Conservation (phyloP, 129 eudicot species). For the Apium graveolens region DNA sequence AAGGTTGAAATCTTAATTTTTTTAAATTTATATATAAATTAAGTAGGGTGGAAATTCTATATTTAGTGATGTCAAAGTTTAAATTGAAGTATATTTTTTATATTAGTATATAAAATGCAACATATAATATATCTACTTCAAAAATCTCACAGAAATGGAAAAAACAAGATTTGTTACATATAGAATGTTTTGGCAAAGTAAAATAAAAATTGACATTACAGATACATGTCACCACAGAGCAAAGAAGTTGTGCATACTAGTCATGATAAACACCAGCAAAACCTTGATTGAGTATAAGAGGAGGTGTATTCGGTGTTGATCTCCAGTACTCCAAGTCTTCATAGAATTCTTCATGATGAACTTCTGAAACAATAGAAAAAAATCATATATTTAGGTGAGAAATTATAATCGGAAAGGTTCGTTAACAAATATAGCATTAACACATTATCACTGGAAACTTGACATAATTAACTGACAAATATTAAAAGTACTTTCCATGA, state of each 20-base stretch:
- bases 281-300: slow-evolving; percentile 83
- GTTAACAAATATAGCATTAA: background rate
- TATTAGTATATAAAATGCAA: background rate
- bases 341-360: slow-evolving; percentile 59
- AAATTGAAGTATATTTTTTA: background rate
- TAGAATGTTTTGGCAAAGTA: background rate
- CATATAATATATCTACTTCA: background rate
- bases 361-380: slow-evolving; percentile 42
- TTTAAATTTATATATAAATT: too few species aligned
- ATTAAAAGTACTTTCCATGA: slow-evolving; percentile 57
- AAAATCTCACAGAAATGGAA: background rate
- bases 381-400: slow-evolving; percentile 2
- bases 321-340: slow-evolving; percentile 64
- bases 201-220: background rate
- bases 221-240: background rate
- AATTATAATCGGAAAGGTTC: background rate
- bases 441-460: background rate
- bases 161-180: background rate
- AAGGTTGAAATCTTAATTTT: too few species aligned
- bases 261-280: slow-evolving; percentile 87
- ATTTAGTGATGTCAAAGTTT: background rate
- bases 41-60: background rate
- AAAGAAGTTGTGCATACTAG: slow-evolving; percentile 45
- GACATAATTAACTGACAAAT: background rate
- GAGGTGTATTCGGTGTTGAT: slow-evolving; percentile 69